Conservation (phyloP, 1,284 basidiomycete species). For the Moniliophthora roreri region DNA sequence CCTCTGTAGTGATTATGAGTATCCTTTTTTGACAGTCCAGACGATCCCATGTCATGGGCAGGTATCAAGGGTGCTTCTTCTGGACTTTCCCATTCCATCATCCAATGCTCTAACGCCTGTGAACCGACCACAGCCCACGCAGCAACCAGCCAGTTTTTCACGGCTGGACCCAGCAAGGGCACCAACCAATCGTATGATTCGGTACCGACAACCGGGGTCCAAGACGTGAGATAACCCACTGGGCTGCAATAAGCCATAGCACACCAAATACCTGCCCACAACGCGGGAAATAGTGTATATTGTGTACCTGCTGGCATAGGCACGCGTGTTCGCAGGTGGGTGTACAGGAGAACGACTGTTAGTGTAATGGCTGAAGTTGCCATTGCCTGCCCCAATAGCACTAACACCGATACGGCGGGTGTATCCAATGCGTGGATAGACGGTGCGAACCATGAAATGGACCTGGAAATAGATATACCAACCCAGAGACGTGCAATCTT, state of each 20-base stretch:
- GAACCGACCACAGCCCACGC: slow-evolving; percentile 70
- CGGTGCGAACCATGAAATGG: slow-evolving; percentile 46
- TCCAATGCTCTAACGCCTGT: slow-evolving; percentile 51
- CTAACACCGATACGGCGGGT: slow-evolving; percentile 42
- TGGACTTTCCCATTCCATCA: slow-evolving; percentile 42
- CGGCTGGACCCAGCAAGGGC: slow-evolving; percentile 52
- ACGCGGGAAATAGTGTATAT: slow-evolving; percentile 59
- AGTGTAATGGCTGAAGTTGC: slow-evolving; percentile 47
- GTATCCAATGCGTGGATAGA: slow-evolving; percentile 59
- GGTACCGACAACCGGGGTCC: slow-evolving; percentile 58
- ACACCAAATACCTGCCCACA: slow-evolving; percentile 67
- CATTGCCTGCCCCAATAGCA: slow-evolving; percentile 40
- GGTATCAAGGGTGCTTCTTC: slow-evolving; percentile 24
- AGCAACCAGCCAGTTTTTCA: slow-evolving; percentile 68
- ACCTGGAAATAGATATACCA: slow-evolving; percentile 43
- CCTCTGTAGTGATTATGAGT: not conserved
- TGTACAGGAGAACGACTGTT: slow-evolving; percentile 36
- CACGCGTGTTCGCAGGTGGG: slow-evolving; percentile 32
- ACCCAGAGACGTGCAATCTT: slow-evolving; percentile 37
- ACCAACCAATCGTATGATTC: slow-evolving; percentile 64
- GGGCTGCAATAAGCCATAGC: slow-evolving; percentile 53
- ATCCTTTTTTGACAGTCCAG: not conserved
- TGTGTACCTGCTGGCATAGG: slow-evolving; percentile 36
- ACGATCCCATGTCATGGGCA: not conserved
- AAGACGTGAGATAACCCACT: slow-evolving; percentile 66